Conservation (phyloP, 257 asterid genomes). For the Jasminum sambac region DNA sequence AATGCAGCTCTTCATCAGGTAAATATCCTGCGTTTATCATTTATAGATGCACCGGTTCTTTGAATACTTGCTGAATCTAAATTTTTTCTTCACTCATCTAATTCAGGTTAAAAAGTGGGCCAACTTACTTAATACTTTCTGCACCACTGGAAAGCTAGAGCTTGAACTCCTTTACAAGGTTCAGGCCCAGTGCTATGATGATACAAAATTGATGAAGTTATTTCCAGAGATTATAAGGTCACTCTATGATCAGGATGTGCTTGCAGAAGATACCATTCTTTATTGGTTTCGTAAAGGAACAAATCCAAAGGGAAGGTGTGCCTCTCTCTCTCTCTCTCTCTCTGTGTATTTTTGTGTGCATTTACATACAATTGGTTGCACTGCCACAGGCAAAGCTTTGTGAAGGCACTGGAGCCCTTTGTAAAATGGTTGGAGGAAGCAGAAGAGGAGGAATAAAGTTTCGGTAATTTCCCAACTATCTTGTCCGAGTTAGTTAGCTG, state of each 20-base stretch:
- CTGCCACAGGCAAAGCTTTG: slow-evolving; percentile 76
- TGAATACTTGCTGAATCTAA: too few species aligned
- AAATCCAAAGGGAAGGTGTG: slow-evolving; percentile 85
- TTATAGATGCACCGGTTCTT: too few species aligned
- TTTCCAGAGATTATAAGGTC: slow-evolving; percentile 94
- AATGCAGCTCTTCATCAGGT: slow-evolving; percentile 94
- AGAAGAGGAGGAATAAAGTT: slow-evolving; percentile 80
- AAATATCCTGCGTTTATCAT: background rate
- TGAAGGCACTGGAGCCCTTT: slow-evolving; percentile 92
- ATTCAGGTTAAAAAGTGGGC: slow-evolving; percentile 93
- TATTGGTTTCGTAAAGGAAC: slow-evolving; percentile 97
- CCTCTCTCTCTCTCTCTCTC: background rate
- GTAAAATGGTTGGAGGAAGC: slow-evolving; percentile 99
- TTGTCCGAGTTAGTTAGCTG: too few species aligned
- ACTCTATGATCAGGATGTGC: slow-evolving; percentile 91
- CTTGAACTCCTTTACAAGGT: slow-evolving; percentile 92
- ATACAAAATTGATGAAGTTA: slow-evolving; percentile 90
- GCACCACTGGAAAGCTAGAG: slow-evolving; percentile 84
- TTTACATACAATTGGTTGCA: background rate
- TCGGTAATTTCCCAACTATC: background rate
- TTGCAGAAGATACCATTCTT: slow-evolving; percentile 93
- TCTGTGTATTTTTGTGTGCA: background rate
- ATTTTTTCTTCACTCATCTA: background rate
- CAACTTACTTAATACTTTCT: slow-evolving; percentile 67
- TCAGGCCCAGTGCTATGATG: slow-evolving; percentile 96